Conservation (phyloP, 2,329 filamentous ascomycete species). For the Chaetomiaceae sp. region DNA sequence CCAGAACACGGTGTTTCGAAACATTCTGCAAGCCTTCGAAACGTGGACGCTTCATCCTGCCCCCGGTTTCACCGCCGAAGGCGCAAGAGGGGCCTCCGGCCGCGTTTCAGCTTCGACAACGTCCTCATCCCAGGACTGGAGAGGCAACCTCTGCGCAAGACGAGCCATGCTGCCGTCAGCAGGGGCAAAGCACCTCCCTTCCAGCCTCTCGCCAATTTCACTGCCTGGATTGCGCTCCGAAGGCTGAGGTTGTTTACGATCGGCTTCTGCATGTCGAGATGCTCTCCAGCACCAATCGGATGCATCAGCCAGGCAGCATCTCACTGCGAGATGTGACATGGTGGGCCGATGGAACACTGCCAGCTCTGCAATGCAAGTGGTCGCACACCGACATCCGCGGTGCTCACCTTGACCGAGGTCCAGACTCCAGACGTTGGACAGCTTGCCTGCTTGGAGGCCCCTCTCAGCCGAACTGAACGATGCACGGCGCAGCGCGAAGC, state of each 20-base stretch:
- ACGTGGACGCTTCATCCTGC: conserved; percentile 11
- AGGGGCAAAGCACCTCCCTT: conserved; percentile 2
- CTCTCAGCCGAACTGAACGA: too few species aligned
- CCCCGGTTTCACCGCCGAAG: neutral
- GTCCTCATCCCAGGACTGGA: neutral
- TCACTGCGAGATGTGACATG: neutral
- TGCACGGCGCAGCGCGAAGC: too few species aligned
- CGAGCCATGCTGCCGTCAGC: neutral
- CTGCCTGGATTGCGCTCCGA: neutral
- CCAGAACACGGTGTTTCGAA: conserved; percentile 16
- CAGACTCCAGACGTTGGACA: too few species aligned
- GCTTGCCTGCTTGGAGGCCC: too few species aligned
- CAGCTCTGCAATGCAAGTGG: conserved; percentile 11
- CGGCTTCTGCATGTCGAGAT: conserved; percentile 12
- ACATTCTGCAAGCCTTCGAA: conserved; percentile 18
- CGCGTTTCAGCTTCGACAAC: conserved; percentile 13
- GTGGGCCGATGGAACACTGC: neutral
- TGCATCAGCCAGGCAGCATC: neutral
- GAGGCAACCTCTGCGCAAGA: neutral
- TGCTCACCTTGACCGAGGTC: neutral
- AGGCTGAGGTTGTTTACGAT: conserved; percentile 5
- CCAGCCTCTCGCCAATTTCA: neutral
- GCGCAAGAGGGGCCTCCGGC: neutral
- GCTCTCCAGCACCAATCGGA: conserved; percentile 7
- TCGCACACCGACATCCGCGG: conserved; percentile 12